phyloP scores from a whole-genome alignment of 176 grass and related monocot genomes.

The Carex scoparia region DNA sequence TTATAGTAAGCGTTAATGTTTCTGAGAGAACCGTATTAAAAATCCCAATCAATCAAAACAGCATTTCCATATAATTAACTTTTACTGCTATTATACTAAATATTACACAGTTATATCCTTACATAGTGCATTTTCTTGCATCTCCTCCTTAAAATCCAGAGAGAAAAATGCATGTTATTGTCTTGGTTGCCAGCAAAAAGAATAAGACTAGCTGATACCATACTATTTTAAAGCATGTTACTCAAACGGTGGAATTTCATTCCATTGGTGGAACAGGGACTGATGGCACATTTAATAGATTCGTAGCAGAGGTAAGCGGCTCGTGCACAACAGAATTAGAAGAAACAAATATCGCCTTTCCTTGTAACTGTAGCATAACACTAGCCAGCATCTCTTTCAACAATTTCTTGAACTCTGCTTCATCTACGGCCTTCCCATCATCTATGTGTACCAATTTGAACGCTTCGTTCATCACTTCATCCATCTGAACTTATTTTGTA shows the following conservation, averaged over 20 bases:
- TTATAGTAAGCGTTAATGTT: neutral
- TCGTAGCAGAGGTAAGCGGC: constrained; percentile 33
- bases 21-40: neutral
- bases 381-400: constrained; percentile 50
- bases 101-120: neutral
- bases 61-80: neutral
- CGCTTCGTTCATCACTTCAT: constrained; percentile 45
- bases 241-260: neutral
- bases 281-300: constrained; percentile 3
- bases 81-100: neutral
- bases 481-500: constrained; percentile 38
- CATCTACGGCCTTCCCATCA: constrained; percentile 31
- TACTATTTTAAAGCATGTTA: neutral
- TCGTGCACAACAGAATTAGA: constrained; percentile 68
- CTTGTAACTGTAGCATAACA: constrained; percentile 55
- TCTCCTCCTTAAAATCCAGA: constrained; percentile 2
- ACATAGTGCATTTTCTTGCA: constrained; percentile 9
- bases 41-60: neutral
- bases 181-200: neutral
- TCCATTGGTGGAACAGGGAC: neutral
- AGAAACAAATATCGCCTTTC: constrained; percentile 54
- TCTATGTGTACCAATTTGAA: constrained; percentile 26
- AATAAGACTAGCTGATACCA: neutral
- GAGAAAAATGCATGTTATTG: constrained; percentile 7
- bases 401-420: constrained; percentile 61